Percentiles rank a stretch among this genome's conserved stretches.
Evolutionary conservation across 768 basidiomycete genomes (phyloP).

Genomic region (Agaricus blazei): DNA sequence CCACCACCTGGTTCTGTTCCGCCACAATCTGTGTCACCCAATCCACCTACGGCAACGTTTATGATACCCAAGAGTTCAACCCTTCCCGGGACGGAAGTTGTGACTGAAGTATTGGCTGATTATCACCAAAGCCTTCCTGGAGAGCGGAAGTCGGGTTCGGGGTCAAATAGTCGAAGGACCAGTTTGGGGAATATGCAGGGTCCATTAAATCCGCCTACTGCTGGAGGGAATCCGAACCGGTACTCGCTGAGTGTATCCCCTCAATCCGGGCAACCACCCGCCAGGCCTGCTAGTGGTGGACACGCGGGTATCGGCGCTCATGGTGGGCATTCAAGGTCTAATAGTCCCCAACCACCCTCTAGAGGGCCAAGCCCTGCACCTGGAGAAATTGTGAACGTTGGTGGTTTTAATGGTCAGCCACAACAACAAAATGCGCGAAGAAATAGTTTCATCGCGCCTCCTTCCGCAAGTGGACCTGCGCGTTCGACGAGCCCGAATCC

Average conservation of each 20-base stretch:
- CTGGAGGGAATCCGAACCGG: not conserved
- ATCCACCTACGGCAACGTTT: conserved; percentile 66
- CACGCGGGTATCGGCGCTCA: conserved; percentile 83
- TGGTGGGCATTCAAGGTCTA: conserved; percentile 44
- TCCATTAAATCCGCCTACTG: not conserved
- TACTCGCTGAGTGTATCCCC: conserved; percentile 21
- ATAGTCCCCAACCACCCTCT: conserved; percentile 52
- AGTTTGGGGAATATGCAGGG: conserved; percentile 26
- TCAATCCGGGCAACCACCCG: conserved; percentile 35
- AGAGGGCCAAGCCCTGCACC: conserved; percentile 53
- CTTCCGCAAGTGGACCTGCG: conserved; percentile 29
- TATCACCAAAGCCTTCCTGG: conserved; percentile 89
- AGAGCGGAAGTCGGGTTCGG: conserved; percentile 60
- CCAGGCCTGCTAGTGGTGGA: conserved; percentile 56
- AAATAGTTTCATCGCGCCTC: conserved; percentile 17
- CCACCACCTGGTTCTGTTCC: conserved; percentile 47
- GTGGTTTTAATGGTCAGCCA: not conserved
- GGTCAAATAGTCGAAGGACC: conserved; percentile 43
- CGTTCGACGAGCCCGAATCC: conserved; percentile 71
- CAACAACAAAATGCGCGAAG: not conserved
- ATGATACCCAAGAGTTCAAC: conserved; percentile 58
- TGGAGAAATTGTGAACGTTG: conserved; percentile 16
- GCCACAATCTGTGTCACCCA: conserved; percentile 70
- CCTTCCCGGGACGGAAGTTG: conserved; percentile 44
- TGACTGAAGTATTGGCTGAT: conserved; percentile 67